These are phyloP conservation scores for Penicillium manginii DNA, from an alignment of 495 filamentous ascomycete genomes.

Conservation along the genomic window DNA sequence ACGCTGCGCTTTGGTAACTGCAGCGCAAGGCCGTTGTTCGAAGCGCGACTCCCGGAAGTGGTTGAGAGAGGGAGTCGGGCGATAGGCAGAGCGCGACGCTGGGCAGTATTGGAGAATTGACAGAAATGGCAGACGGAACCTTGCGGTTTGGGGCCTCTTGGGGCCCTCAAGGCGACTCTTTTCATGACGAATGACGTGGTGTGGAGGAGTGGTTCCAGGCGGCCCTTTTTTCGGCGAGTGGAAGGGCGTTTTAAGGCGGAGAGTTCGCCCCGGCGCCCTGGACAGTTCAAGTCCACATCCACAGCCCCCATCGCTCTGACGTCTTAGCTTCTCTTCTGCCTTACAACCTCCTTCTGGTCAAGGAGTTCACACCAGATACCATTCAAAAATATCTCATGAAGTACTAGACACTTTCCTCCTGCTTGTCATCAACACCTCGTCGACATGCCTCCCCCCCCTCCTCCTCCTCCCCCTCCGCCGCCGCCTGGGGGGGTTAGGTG, in stretches of 20 bases:
- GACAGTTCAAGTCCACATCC: slow-evolving; percentile 9
- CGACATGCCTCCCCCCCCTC: slow-evolving; percentile 69
- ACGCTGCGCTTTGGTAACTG: slow-evolving; percentile 18
- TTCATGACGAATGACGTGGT: slow-evolving; percentile 33
- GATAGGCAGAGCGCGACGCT: slow-evolving; percentile 25
- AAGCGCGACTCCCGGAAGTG: slow-evolving; percentile 10
- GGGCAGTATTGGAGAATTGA: slow-evolving; percentile 32
- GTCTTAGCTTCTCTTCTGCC: slow-evolving; percentile 35
- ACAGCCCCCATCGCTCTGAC: slow-evolving; percentile 34
- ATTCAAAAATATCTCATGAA: slow-evolving; percentile 9
- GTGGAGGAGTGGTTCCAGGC: slow-evolving; percentile 14
- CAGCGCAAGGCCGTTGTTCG: slow-evolving; percentile 17
- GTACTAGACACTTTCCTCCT: not conserved
- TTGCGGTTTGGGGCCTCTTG: slow-evolving; percentile 27
- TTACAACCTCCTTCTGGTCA: slow-evolving; percentile 26
- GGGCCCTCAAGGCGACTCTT: slow-evolving; percentile 35
- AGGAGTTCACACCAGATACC: slow-evolving; percentile 22
- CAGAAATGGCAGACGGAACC: slow-evolving; percentile 44
- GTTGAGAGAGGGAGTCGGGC: slow-evolving; percentile 21
- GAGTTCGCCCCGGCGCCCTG: slow-evolving; percentile 24
- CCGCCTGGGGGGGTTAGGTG: slow-evolving; percentile 64
- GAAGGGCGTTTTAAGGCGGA: slow-evolving; percentile 28
- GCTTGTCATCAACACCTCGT: slow-evolving; percentile 12
- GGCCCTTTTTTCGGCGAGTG: slow-evolving; percentile 21
- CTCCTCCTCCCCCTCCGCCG: slow-evolving; percentile 66